Conservation (phyloP, 371 early-diverging fungal species). For the Nematocida major region DNA sequence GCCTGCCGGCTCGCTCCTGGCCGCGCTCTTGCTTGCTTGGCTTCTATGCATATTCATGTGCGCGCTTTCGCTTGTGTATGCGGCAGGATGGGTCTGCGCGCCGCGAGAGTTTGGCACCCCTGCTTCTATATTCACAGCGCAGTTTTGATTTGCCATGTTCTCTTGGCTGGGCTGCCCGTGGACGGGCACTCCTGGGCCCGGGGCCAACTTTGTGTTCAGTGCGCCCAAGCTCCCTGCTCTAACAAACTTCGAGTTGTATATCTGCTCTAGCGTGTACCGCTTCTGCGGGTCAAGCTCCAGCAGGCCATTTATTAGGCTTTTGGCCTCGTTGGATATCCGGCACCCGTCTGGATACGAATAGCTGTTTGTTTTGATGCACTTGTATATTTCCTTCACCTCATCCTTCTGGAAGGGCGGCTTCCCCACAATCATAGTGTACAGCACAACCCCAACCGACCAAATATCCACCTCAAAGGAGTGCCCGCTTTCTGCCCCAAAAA, state of each 20-base stretch:
- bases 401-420: constrained; percentile 85
- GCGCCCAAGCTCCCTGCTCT: neutral
- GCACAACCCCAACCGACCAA: constrained; percentile 90
- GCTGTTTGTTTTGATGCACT: constrained; percentile 70
- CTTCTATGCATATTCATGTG: neutral
- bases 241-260: constrained; percentile 55
- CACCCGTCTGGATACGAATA: constrained; percentile 73
- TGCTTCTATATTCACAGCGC: too few species aligned
- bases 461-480: constrained; percentile 92
- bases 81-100: neutral
- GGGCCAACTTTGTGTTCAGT: too few species aligned
- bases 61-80: neutral
- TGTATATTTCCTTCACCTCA: constrained; percentile 73
- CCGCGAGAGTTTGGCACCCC: neutral
- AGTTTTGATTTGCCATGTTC: too few species aligned
- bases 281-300: constrained; percentile 72
- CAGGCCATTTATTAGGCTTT: constrained; percentile 71
- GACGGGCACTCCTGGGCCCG: neutral
- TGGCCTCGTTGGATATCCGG: constrained; percentile 70
- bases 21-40: neutral
- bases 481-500: constrained; percentile 73
- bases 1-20: neutral
- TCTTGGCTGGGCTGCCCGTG: neutral
- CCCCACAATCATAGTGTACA: constrained; percentile 80
- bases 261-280: constrained; percentile 67